Conservation (phyloP, 2,329 filamentous ascomycete species). For the Aureobasidium melanogenum region DNA sequence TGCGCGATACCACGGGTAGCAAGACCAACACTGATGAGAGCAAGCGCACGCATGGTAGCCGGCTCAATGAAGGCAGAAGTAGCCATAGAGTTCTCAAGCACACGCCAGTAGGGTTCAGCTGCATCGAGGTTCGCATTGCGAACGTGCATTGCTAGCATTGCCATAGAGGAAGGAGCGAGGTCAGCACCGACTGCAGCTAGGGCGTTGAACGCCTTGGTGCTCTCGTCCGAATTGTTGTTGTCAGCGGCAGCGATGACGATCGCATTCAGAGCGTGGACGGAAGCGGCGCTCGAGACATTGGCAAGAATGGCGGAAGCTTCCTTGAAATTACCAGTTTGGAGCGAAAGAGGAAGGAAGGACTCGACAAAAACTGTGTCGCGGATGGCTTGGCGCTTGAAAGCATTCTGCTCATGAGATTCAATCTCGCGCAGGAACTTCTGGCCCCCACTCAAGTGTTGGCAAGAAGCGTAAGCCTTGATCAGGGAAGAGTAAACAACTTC, state of each 20-base stretch:
- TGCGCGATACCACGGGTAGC: slow-evolving; percentile 72
- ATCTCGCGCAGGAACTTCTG: slow-evolving; percentile 81
- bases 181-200: slow-evolving; percentile 41
- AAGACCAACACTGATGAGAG: slow-evolving; percentile 76
- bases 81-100: slow-evolving; percentile 55
- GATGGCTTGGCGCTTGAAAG: slow-evolving; percentile 47
- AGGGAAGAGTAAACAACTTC: slow-evolving; percentile 83
- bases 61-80: slow-evolving; percentile 70
- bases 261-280: slow-evolving; percentile 56
- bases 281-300: slow-evolving; percentile 49
- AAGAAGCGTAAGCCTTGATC: slow-evolving; percentile 78
- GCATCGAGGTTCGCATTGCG: slow-evolving; percentile 70
- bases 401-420: slow-evolving; percentile 20
- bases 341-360: slow-evolving; percentile 71
- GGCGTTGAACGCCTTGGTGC: slow-evolving; percentile 47
- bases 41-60: slow-evolving; percentile 81
- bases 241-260: slow-evolving; percentile 77
- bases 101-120: slow-evolving; percentile 72
- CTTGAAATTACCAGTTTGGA: slow-evolving; percentile 59
- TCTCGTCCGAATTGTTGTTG: slow-evolving; percentile 59
- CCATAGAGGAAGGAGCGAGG: slow-evolving; percentile 54
- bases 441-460: slow-evolving; percentile 71
- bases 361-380: slow-evolving; percentile 62
- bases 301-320: slow-evolving; percentile 67
- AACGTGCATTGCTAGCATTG: slow-evolving; percentile 78